Conservation (phyloP, 257 asterid genomes). For the Lycium ferocissimum region DNA sequence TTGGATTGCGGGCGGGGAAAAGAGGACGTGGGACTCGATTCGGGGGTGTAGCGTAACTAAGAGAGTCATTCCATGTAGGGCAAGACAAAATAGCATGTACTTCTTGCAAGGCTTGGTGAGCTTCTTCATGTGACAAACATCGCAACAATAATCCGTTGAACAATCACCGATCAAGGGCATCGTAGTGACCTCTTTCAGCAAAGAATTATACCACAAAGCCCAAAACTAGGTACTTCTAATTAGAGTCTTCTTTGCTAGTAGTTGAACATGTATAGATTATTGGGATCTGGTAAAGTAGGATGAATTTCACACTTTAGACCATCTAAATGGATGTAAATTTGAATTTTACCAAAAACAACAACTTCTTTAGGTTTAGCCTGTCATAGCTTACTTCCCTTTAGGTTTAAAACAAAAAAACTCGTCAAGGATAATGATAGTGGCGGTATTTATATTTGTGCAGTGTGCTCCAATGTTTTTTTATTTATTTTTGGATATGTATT, state of each 20-base stretch:
- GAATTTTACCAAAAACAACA: background rate
- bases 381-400: background rate
- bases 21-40: background rate
- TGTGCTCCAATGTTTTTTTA: background rate
- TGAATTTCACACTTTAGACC: background rate
- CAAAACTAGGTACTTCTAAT: background rate
- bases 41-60: no score
- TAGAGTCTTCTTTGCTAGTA: no score
- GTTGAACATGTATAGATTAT: background rate
- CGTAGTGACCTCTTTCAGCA: background rate
- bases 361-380: background rate
- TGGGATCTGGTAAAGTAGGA: background rate
- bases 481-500: background rate
- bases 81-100: background rate
- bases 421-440: background rate
- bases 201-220: background rate
- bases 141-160: background rate
- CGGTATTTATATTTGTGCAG: background rate
- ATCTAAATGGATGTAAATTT: background rate
- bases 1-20: no score
- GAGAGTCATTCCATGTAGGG: background rate
- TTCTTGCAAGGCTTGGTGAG: background rate
- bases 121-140: background rate
- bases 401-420: background rate
- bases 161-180: background rate